These are phyloP conservation scores for Periconia digitata DNA, from an alignment of 2,329 filamentous ascomycete species.

Conservation along the genomic window DNA sequence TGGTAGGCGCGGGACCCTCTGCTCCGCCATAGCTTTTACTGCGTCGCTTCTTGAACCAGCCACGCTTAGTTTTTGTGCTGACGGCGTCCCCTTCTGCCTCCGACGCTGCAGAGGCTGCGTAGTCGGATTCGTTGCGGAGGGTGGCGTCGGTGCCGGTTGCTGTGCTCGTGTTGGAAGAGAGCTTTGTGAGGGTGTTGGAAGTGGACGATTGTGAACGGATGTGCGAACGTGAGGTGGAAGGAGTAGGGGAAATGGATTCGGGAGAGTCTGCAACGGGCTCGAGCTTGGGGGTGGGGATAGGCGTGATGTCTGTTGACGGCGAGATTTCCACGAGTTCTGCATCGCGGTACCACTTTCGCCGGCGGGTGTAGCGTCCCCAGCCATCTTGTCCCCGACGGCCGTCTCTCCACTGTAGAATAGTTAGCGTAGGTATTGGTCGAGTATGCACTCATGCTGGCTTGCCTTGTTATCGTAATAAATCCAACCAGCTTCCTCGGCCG, in stretches of 20 bases:
- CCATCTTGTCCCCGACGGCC: slow-evolving; percentile 82
- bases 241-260: slow-evolving; percentile 16
- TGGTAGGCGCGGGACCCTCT: slow-evolving; percentile 34
- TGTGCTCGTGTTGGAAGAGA: slow-evolving; percentile 27
- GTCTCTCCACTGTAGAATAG: slow-evolving; percentile 72
- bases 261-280: slow-evolving; percentile 30
- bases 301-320: slow-evolving; percentile 48
- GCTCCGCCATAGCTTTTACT: slow-evolving; percentile 5
- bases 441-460: slow-evolving; percentile 11
- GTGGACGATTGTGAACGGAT: slow-evolving; percentile 11
- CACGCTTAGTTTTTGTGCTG: slow-evolving; percentile 35
- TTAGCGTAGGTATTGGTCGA: slow-evolving; percentile 11
- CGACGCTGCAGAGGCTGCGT: slow-evolving; percentile 23
- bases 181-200: slow-evolving; percentile 21
- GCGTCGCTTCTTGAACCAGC: slow-evolving; percentile 41
- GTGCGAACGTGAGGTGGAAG: not conserved
- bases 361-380: slow-evolving; percentile 91
- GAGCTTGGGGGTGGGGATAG: slow-evolving; percentile 44
- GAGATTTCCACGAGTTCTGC: slow-evolving; percentile 85
- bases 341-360: slow-evolving; percentile 94
- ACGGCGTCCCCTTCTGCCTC: slow-evolving; percentile 29
- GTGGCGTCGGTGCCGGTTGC: slow-evolving; percentile 26
- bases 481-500: slow-evolving; percentile 70
- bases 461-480: slow-evolving; percentile 98
- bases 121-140: slow-evolving; percentile 28